phyloP scores from a whole-genome alignment of 352 stramenopile genomes.

The Thraustochytrium striatum region DNA sequence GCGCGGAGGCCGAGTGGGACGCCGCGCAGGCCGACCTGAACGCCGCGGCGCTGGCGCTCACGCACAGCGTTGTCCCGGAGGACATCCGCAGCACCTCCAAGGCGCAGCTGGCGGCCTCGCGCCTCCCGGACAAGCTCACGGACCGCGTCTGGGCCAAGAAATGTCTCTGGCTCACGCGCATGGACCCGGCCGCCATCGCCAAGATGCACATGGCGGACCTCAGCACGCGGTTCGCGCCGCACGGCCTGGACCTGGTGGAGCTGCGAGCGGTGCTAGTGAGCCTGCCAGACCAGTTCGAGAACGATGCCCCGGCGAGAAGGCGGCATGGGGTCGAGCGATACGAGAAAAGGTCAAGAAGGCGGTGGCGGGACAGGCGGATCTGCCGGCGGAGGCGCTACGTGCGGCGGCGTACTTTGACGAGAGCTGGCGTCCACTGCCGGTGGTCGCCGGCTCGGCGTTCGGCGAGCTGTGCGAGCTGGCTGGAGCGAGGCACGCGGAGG shows the following conservation, averaged over 20 bases:
- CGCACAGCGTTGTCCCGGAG: not conserved
- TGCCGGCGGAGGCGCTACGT: not conserved
- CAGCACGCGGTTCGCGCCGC: not conserved
- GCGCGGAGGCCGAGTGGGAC: not conserved
- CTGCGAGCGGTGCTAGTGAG: slow-evolving; percentile 16
- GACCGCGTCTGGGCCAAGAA: not conserved
- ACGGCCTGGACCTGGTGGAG: slow-evolving; percentile 17
- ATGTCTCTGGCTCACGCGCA: slow-evolving; percentile 8
- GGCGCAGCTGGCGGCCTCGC: not conserved
- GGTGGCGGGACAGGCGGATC: not conserved
- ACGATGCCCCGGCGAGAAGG: slow-evolving; percentile 18
- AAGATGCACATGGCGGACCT: slow-evolving; percentile 43
- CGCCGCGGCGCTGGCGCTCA: not conserved
- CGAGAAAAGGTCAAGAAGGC: not conserved
- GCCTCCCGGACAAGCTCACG: not conserved
- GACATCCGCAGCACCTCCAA: not conserved
- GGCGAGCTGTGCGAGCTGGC: no score
- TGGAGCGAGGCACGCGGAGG: no score
- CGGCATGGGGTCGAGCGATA: not conserved
- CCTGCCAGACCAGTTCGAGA: slow-evolving; percentile 34
- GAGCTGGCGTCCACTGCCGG: no score
- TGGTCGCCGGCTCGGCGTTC: no score
- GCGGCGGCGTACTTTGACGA: not conserved
- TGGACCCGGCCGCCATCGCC: not conserved
- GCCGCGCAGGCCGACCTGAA: not conserved